A percentile compares a stretch with the other conserved stretches of the same genome.
These are phyloP conservation scores for Fusarium poae DNA, from an alignment of 2,329 filamentous ascomycete genomes.

Conservation along the genomic window DNA sequence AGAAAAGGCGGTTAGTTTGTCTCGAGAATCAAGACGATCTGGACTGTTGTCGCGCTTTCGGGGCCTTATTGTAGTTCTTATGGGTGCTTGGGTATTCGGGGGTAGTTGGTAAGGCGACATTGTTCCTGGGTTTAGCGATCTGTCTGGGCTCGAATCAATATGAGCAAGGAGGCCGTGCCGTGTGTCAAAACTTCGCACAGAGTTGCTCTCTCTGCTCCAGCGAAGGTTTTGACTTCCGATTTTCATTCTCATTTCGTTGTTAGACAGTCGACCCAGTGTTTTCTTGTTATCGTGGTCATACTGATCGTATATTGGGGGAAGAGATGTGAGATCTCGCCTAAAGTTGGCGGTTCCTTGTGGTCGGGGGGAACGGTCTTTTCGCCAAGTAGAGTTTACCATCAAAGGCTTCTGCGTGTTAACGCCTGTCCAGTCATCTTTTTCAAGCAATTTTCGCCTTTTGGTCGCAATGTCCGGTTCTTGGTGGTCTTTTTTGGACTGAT, in stretches of 20 bases:
- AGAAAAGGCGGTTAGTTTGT: neutral
- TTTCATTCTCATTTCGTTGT: slow-evolving; percentile 43
- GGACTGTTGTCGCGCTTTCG: too few species aligned
- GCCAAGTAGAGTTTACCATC: slow-evolving; percentile 38
- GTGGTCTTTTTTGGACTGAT: neutral
- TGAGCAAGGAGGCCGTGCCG: slow-evolving; percentile 3
- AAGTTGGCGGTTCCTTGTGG: slow-evolving; percentile 6
- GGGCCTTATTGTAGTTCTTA: neutral
- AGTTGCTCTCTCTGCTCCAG: slow-evolving; percentile 50
- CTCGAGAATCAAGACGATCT: neutral
- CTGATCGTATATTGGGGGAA: neutral
- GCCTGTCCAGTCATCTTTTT: slow-evolving; percentile 52
- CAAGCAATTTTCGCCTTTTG: slow-evolving; percentile 47
- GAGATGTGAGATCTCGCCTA: neutral
- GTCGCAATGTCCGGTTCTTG: slow-evolving; percentile 30
- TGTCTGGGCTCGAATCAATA: slow-evolving; percentile 3
- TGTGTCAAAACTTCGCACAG: slow-evolving; percentile 42
- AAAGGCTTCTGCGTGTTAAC: slow-evolving; percentile 51
- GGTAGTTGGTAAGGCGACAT: slow-evolving; percentile 1
- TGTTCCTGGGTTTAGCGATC: neutral
- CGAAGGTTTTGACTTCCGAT: slow-evolving; percentile 49
- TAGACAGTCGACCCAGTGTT: neutral
- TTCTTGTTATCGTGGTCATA: neutral
- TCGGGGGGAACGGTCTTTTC: slow-evolving; percentile 1
- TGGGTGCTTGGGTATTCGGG: neutral